phyloP scores from a whole-genome alignment of 192 early-diverging fungal genomes.

The Paraglomus brasilianum region DNA sequence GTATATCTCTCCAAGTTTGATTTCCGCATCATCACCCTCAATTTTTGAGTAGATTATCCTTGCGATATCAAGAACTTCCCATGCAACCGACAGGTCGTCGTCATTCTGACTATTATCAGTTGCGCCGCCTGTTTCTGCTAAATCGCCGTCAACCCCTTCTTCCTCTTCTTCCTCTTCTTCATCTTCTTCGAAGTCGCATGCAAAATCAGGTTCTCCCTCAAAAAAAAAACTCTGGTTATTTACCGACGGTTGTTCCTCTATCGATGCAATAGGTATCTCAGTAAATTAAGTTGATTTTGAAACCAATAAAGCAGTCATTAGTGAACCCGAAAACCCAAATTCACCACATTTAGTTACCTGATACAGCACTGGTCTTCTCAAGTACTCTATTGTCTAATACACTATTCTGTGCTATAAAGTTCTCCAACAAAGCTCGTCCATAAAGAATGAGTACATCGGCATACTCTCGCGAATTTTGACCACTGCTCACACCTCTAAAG shows the following conservation, averaged over 20 bases:
- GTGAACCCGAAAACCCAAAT: no score
- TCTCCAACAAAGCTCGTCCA: slow-evolving; percentile 70
- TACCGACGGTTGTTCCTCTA: slow-evolving; percentile 27
- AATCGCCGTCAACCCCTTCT: slow-evolving; percentile 45
- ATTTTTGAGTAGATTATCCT: slow-evolving; percentile 71
- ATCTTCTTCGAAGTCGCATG: slow-evolving; percentile 34
- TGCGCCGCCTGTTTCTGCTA: slow-evolving; percentile 37
- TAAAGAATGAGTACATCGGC: slow-evolving; percentile 74
- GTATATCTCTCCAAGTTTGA: slow-evolving; percentile 66
- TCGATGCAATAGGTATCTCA: no score
- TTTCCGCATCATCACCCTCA: slow-evolving; percentile 44
- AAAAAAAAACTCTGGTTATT: slow-evolving; percentile 60
- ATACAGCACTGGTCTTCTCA: no score
- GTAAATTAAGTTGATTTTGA: no score
- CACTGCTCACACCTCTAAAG: slow-evolving; percentile 60
- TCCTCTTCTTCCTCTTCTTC: slow-evolving; percentile 51
- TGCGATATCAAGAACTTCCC: slow-evolving; percentile 83
- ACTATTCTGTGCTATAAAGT: slow-evolving; percentile 70
- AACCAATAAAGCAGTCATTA: no score
- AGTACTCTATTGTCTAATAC: slow-evolving; percentile 60
- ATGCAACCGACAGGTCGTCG: slow-evolving; percentile 77
- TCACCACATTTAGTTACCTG: no score
- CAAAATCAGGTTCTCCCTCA: slow-evolving; percentile 61
- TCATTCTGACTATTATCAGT: slow-evolving; percentile 31
- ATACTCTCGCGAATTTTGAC: slow-evolving; percentile 58